Conservation (phyloP, 192 early-diverging fungal species). For the Gryganskiella cystojenkinii region DNA sequence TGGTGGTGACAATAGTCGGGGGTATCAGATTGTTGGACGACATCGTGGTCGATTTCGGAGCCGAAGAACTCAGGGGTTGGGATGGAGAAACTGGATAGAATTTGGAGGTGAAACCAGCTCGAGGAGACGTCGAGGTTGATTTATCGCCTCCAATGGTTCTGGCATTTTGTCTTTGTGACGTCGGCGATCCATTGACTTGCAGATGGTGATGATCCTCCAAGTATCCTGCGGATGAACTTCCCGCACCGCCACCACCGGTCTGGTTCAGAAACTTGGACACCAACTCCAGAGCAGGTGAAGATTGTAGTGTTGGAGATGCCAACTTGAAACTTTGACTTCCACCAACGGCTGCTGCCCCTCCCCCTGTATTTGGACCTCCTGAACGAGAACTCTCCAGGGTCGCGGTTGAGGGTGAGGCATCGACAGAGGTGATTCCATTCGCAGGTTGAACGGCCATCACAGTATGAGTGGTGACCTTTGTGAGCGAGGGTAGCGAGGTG, state of each 20-base stretch:
- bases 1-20: constrained; percentile 38
- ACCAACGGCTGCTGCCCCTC: too few relatives aligned
- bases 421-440: constrained; percentile 7
- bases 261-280: constrained; percentile 29
- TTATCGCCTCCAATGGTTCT: constrained; percentile 14
- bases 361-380: too few relatives aligned
- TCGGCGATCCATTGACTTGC: constrained; percentile 15
- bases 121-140: constrained; percentile 36
- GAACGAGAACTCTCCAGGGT: constrained; percentile 3
- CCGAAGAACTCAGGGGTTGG: constrained; percentile 38
- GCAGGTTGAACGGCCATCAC: constrained; percentile 39
- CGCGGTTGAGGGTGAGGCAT: constrained; percentile 1
- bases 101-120: constrained; percentile 32
- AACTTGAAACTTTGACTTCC: constrained; percentile 9
- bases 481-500: constrained; percentile 29
- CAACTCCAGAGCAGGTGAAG: constrained; percentile 37
- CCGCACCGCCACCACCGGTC: too few relatives aligned
- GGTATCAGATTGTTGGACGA: constrained; percentile 37
- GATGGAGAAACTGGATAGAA: constrained; percentile 40
- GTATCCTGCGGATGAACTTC: background rate
- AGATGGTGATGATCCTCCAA: constrained; percentile 15
- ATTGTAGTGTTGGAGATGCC: constrained; percentile 16
- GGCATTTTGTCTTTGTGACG: background rate
- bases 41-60: constrained; percentile 30
- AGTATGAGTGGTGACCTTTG: constrained; percentile 38